phyloP scores from a whole-genome alignment of 83 land plant species.

The Isoetes engelmannii region DNA sequence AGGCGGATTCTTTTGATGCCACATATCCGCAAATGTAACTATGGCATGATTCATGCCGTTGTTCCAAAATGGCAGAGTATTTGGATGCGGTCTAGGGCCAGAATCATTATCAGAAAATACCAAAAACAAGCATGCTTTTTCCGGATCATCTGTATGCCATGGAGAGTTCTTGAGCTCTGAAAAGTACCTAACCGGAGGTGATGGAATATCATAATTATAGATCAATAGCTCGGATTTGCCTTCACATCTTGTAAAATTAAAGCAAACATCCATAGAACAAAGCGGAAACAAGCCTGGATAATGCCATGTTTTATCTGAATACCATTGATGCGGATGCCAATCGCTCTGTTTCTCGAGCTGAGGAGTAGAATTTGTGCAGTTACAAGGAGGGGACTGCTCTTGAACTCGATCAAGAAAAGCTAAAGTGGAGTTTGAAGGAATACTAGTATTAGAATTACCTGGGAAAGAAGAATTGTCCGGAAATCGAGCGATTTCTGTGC shows the following conservation, averaged over 20 bases:
- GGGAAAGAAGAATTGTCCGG: too few relatives aligned
- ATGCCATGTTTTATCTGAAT: not conserved
- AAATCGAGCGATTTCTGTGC: too few relatives aligned
- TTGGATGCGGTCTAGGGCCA: slow-evolving; percentile 10
- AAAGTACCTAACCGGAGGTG: not conserved
- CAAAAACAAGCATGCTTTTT: not conserved
- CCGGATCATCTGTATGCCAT: not conserved
- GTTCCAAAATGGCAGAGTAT: slow-evolving; percentile 8
- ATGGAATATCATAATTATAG: not conserved
- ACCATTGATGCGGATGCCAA: not conserved
- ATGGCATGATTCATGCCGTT: not conserved
- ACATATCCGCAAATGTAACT: not conserved
- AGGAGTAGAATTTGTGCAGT: too few relatives aligned
- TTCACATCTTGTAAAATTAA: not conserved
- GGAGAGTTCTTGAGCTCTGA: not conserved
- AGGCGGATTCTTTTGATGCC: not conserved
- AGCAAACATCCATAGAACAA: not conserved
- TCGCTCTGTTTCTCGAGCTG: too few relatives aligned
- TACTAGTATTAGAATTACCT: too few relatives aligned
- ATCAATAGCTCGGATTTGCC: not conserved
- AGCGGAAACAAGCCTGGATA: not conserved
- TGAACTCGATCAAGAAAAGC: too few relatives aligned
- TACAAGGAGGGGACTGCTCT: too few relatives aligned
- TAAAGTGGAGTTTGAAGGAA: too few relatives aligned
- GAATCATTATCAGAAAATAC: not conserved